Evolutionary conservation across 2,329 filamentous ascomycete genomes (phyloP).

Genomic region (Aspergillus novoparasiticus): DNA sequence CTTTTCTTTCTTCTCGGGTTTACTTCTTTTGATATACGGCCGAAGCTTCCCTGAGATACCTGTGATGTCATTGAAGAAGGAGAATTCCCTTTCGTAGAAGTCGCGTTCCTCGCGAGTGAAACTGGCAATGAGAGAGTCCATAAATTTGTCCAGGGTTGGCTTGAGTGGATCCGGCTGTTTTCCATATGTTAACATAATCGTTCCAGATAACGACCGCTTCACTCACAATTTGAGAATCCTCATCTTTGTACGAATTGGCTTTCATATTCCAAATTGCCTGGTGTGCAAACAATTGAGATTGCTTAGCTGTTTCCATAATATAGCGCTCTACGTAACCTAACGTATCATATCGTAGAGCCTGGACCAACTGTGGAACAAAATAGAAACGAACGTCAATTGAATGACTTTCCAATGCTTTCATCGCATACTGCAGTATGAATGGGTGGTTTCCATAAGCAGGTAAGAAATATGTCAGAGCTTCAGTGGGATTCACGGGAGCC

Average conservation of each 20-base stretch:
- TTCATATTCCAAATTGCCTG: conserved; percentile 99
- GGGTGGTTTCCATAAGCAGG: conserved; percentile 90
- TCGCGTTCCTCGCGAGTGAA: conserved; percentile 77
- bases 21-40: conserved; percentile 86
- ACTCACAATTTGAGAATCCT: conserved; percentile 79
- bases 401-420: conserved; percentile 91
- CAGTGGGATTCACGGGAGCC: conserved; percentile 88
- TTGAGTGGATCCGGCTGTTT: conserved; percentile 83
- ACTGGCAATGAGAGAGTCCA: conserved; percentile 76
- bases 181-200: conserved; percentile 13
- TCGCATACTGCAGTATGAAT: conserved; percentile 93
- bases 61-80: conserved; percentile 98
- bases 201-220: background rate
- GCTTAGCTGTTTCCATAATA: conserved; percentile 93
- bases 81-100: conserved; percentile 93
- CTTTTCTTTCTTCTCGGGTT: conserved; percentile 98
- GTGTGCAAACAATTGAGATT: conserved; percentile 97
- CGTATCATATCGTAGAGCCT: conserved; percentile 87
- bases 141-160: conserved; percentile 88
- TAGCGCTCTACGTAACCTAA: conserved; percentile 95
- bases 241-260: conserved; percentile 96
- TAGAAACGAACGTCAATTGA: conserved; percentile 98
- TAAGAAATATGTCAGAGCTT: conserved; percentile 89
- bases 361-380: conserved; percentile 97
- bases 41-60: conserved; percentile 93